Percentiles rank a stretch among this genome's conserved stretches.
Conservation (phyloP, 2,329 filamentous ascomycete genomes). For the Dactylellina parvicollis region DNA sequence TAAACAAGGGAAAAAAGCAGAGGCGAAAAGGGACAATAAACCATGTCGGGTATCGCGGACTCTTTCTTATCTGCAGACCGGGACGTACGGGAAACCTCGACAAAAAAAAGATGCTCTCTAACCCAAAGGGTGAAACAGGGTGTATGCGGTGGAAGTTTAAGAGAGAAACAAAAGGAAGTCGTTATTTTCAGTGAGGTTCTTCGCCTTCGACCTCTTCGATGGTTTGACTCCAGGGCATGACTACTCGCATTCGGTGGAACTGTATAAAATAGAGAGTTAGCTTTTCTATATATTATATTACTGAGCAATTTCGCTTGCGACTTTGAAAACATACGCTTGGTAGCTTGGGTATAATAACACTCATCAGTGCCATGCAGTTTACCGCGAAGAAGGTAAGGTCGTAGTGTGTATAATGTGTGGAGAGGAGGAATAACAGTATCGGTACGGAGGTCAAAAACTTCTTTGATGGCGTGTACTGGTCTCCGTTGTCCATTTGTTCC, state of each 20-base stretch:
- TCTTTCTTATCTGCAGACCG: conserved; percentile 2
- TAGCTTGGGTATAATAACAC: conserved; percentile 93
- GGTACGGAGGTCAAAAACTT: conserved; percentile 96
- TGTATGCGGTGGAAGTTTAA: conserved; percentile 8
- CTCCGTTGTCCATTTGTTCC: conserved; percentile 99
- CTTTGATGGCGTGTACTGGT: conserved; percentile 98
- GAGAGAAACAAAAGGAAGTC: conserved; percentile 17
- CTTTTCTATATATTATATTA: neutral
- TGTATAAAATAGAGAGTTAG: neutral
- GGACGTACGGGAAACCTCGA: conserved; percentile 9
- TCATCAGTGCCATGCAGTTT: conserved; percentile 91
- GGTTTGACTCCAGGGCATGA: conserved; percentile 51
- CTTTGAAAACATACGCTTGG: conserved; percentile 76
- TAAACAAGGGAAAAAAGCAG: neutral
- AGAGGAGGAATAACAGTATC: conserved; percentile 91
- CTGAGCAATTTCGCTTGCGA: neutral
- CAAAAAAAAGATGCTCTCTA: conserved; percentile 51
- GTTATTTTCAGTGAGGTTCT: conserved; percentile 23
- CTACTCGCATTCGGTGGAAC: conserved; percentile 51
- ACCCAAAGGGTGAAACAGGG: conserved; percentile 10
- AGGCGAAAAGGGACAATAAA: neutral
- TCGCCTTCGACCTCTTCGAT: conserved; percentile 51
- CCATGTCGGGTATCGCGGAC: neutral
- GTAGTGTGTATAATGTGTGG: conserved; percentile 99
- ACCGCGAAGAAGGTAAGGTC: conserved; percentile 96